Evolutionary conservation across 2,329 filamentous ascomycete genomes (phyloP).

Genomic region (Aspergillus clavatus): DNA sequence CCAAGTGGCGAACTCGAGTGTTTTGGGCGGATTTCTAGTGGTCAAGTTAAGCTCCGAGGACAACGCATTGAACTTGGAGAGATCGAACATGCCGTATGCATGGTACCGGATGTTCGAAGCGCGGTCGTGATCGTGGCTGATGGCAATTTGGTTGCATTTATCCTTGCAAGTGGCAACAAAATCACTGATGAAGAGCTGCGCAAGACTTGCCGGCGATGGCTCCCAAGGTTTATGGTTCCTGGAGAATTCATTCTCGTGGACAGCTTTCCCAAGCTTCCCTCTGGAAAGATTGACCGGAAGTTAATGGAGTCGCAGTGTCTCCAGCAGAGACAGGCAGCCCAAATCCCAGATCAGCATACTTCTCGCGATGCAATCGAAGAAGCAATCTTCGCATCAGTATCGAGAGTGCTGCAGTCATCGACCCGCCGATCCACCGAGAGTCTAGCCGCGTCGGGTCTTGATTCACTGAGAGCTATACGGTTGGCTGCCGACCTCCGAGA

Average conservation of each 20-base stretch:
- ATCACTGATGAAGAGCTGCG: constrained; percentile 46
- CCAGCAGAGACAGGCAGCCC: constrained; percentile 18
- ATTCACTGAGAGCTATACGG: constrained; percentile 61
- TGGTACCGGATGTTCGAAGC: constrained; percentile 57
- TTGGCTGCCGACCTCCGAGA: constrained; percentile 61
- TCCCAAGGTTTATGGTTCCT: constrained; percentile 80
- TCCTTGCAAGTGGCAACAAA: constrained; percentile 48
- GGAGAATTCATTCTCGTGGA: constrained; percentile 62
- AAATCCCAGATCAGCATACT: constrained; percentile 5
- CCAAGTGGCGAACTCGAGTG: constrained; percentile 71
- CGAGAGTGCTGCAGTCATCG: constrained; percentile 37
- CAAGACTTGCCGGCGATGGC: constrained; percentile 63
- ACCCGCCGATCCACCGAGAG: constrained; percentile 36
- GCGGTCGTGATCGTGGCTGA: constrained; percentile 64
- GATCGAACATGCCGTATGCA: constrained; percentile 65
- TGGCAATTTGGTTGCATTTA: constrained; percentile 70
- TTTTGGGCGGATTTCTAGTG: constrained; percentile 70
- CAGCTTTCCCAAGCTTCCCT: constrained; percentile 69
- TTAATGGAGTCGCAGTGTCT: constrained; percentile 53
- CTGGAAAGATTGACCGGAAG: constrained; percentile 76
- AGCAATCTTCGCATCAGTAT: constrained; percentile 41
- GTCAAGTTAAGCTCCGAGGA: constrained; percentile 81
- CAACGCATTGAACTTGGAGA: constrained; percentile 79
- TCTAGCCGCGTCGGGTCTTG: constrained; percentile 56
- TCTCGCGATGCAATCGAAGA: constrained; percentile 24